A percentile compares a stretch with the other conserved stretches of the same genome.
These are phyloP conservation scores for Gaeumannomyces sp. DNA, from an alignment of 2,329 filamentous ascomycete species.

Conservation along the genomic window DNA sequence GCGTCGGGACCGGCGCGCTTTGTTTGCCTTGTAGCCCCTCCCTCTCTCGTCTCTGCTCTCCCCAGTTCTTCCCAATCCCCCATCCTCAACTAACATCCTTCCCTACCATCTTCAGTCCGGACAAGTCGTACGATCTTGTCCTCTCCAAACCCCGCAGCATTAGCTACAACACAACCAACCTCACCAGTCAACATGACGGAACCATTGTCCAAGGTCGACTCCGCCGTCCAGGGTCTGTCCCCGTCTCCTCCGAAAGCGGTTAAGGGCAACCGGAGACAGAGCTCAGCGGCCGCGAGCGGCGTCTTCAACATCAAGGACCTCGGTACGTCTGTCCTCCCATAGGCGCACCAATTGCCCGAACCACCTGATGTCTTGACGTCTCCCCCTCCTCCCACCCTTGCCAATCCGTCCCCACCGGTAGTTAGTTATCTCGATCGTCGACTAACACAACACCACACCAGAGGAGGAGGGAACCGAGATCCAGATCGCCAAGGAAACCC, in stretches of 20 bases:
- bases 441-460: constrained; percentile 28
- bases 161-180: constrained; percentile 10
- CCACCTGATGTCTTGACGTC: not conserved
- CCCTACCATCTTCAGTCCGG: not conserved
- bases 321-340: constrained; percentile 47
- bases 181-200: constrained; percentile 32
- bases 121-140: not conserved
- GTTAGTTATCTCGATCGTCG: not conserved
- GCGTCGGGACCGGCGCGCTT: no score
- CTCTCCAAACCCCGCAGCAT: not conserved
- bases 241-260: constrained; percentile 59
- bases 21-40: no score
- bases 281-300: constrained; percentile 64
- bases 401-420: not conserved
- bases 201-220: constrained; percentile 83
- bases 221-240: constrained; percentile 74
- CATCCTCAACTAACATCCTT: not conserved
- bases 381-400: not conserved
- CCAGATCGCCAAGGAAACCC: constrained; percentile 72
- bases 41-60: no score
- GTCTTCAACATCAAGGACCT: constrained; percentile 81
- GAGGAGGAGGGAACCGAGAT: constrained; percentile 69
- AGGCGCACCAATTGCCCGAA: not conserved
- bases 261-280: constrained; percentile 56
- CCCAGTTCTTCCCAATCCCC: not conserved